phyloP scores from a whole-genome alignment of 75 land plant genomes.

The Larix kaempferi region DNA sequence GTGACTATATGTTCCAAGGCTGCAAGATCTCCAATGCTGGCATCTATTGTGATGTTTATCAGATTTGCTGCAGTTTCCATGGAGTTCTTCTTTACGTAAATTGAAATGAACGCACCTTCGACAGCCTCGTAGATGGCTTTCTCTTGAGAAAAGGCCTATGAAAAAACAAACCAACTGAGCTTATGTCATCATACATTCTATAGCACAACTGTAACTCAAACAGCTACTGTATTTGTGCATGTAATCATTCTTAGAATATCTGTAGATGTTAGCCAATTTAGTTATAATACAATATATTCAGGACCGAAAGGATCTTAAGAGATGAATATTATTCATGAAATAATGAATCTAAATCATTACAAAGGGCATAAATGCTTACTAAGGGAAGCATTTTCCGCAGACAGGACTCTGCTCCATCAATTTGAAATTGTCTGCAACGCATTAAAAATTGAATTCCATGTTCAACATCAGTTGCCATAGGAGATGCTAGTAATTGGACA shows the following conservation, averaged over 20 bases:
- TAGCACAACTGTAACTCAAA: too few relatives aligned
- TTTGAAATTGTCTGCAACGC: constrained; percentile 85
- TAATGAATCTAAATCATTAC: not conserved
- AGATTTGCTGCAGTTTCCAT: constrained; percentile 82
- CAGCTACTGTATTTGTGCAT: too few relatives aligned
- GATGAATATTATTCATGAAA: not conserved
- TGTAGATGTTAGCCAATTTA: too few relatives aligned
- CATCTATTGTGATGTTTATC: constrained; percentile 70
- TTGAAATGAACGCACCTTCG: constrained; percentile 83
- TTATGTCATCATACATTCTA: not conserved
- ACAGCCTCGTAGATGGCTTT: constrained; percentile 93
- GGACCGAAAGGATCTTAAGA: not conserved
- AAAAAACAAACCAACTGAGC: constrained; percentile 4
- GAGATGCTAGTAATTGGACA: constrained; percentile 85
- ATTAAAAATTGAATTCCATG: constrained; percentile 81
- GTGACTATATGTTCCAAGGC: constrained; percentile 71
- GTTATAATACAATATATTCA: too few relatives aligned
- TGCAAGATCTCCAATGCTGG: constrained; percentile 93
- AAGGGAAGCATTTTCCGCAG: constrained; percentile 95
- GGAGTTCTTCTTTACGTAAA: constrained; percentile 74
- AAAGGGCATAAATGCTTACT: constrained; percentile 30
- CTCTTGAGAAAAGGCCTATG: constrained; percentile 93
- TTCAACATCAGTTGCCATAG: constrained; percentile 83
- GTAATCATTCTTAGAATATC: too few relatives aligned
- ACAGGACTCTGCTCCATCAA: constrained; percentile 87